Base-by-base conservation (phyloP, 202 grass and related monocot genomes). In the Digitaria exilis region DNA sequence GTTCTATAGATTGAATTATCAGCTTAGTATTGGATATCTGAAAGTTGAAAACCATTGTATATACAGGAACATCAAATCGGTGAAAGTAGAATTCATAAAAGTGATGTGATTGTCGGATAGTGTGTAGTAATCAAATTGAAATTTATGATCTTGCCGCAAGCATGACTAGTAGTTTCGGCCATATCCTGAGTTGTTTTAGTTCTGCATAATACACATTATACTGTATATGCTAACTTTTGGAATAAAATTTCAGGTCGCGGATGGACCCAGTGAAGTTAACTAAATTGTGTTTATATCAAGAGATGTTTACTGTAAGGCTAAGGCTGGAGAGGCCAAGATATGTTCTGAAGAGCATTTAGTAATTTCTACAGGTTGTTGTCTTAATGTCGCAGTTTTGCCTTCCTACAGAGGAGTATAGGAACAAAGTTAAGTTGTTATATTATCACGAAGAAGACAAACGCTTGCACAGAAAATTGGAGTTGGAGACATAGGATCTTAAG, bases 221-320 rank as follows among this genome's bases (percentile, higher is more conserved):
- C n/a, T n/a, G n/a, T 67, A 30, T 35, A 6, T 50, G 34, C 13
- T 68, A 31, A 65, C 15, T 48, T 65, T 56, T 54, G 59, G 13
- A 21, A 73, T 60, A 11, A 51, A 37, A 61, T 83, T 89, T 78
- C 73, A 89, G 88, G 66, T 89, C 6, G 30, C 48, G 66, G 72
- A 39, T 28, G 77, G 49, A 81, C 11, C 49, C 52, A 22, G 24
- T 75, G 74, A 86, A 82, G 79, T 79, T 73, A 77, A 59, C 3
- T 66, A 68, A 83, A 41, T 25, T 74, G 60, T 90, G 67, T 83
- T 84, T 86, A 86, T 82, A 45, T 67, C 7, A 37, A 43, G 58
- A 86, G 45, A 73, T 52, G 19, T 43, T 58, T 29, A 48, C 26
- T 62, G 25, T 75, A 68, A 82, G 78, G 69, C 60, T 69, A 30